Conservation (phyloP, 371 early-diverging fungal species). For the Lichtheimia ramosa region DNA sequence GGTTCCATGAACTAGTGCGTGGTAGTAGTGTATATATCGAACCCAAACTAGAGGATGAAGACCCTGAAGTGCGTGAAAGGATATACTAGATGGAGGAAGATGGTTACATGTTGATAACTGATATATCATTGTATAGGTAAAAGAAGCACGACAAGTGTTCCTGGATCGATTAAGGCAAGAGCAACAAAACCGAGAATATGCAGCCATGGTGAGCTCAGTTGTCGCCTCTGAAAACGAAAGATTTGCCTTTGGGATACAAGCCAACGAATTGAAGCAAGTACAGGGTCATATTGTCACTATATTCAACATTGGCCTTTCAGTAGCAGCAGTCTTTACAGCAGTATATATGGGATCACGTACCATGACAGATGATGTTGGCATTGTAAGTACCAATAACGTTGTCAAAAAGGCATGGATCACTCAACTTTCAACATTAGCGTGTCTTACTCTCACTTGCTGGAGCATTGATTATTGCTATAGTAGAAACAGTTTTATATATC, state of each 20-base stretch:
- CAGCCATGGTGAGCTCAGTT: constrained; percentile 29
- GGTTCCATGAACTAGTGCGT: constrained; percentile 38
- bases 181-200: constrained; percentile 32
- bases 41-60: constrained; percentile 26
- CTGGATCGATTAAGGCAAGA: constrained; percentile 31
- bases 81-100: not conserved
- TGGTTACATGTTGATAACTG: too few species aligned
- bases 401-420: not conserved
- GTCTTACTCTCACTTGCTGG: constrained; percentile 52
- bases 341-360: constrained; percentile 54
- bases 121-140: not conserved
- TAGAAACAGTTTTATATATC: constrained; percentile 51
- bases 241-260: constrained; percentile 26
- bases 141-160: constrained; percentile 21
- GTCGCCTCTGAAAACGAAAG: constrained; percentile 33
- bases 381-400: constrained; percentile 38
- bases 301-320: constrained; percentile 64
- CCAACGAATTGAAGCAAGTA: constrained; percentile 50
- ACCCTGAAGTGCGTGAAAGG: constrained; percentile 16
- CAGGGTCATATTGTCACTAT: constrained; percentile 55
- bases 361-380: constrained; percentile 54
- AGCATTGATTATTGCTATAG: constrained; percentile 54
- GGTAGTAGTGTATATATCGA: constrained; percentile 29
- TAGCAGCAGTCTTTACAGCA: constrained; percentile 64
- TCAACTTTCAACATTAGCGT: constrained; percentile 36